A percentile compares a stretch with the other conserved stretches of the same genome.
Evolutionary conservation across 129 eudicot species (phyloP).

Genomic region (Lonicera japonica): DNA sequence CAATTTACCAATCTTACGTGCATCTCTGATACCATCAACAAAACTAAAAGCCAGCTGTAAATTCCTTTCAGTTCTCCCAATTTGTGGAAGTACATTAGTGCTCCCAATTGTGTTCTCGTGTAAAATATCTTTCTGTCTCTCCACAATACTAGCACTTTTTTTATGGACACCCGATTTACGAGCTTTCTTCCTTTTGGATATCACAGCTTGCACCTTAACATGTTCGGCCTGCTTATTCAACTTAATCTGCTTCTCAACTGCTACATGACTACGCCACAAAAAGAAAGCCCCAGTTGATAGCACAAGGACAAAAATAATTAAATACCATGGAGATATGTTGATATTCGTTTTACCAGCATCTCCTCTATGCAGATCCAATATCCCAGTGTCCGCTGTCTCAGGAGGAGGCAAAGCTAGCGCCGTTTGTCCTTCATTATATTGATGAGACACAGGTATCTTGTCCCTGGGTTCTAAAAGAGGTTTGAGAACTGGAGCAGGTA

Average conservation of each 20-base stretch:
- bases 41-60: constrained; percentile 7
- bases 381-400: constrained; percentile 10
- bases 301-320: constrained; percentile 24
- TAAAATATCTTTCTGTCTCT: constrained; percentile 7
- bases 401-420: constrained; percentile 30
- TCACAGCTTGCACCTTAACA: constrained; percentile 31
- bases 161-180: constrained; percentile 40
- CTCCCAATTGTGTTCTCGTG: background rate
- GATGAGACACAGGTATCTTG: constrained; percentile 11
- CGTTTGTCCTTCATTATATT: constrained; percentile 9
- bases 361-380: constrained; percentile 23
- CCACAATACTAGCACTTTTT: constrained; percentile 20
- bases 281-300: constrained; percentile 23
- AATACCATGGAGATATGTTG: constrained; percentile 16
- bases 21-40: constrained; percentile 15
- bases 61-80: constrained; percentile 17
- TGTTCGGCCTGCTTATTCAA: constrained; percentile 19
- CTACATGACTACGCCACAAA: constrained; percentile 2
- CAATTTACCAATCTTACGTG: constrained; percentile 62
- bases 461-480: constrained; percentile 8
- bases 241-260: constrained; percentile 12
- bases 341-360: constrained; percentile 13
- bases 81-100: constrained; percentile 8
- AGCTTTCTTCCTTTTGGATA: constrained; percentile 58
- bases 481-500: constrained; percentile 34